Evolutionary conservation across 2,329 filamentous ascomycete genomes (phyloP).

Genomic region (Lomentospora prolificans): DNA sequence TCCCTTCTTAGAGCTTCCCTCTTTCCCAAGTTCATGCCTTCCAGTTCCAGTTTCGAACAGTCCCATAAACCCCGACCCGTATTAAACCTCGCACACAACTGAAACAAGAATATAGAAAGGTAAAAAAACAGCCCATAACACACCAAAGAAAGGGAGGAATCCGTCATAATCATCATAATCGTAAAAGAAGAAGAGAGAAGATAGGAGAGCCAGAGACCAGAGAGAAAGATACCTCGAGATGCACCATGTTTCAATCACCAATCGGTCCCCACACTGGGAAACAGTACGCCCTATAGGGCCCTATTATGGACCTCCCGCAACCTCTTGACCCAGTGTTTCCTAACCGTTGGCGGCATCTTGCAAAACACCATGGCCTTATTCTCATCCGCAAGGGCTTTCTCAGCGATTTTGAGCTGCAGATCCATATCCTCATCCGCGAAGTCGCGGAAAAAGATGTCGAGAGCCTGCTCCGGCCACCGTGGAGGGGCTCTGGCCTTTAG

Average conservation of each 20-base stretch:
- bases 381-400: constrained; percentile 48
- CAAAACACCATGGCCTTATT: constrained; percentile 53
- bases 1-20: background rate
- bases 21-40: background rate
- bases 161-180: constrained; percentile 6
- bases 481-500: constrained; percentile 27
- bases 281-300: background rate
- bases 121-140: constrained; percentile 5
- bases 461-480: constrained; percentile 46
- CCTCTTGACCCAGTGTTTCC: constrained; percentile 46
- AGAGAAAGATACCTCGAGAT: background rate
- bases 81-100: background rate
- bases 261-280: background rate
- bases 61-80: background rate
- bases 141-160: background rate
- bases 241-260: background rate
- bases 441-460: constrained; percentile 50
- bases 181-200: constrained; percentile 7
- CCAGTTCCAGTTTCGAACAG: background rate
- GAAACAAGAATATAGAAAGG: background rate
- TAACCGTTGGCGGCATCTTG: constrained; percentile 44
- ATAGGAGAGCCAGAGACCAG: background rate
- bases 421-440: constrained; percentile 48
- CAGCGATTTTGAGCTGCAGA: constrained; percentile 48
- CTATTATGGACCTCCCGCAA: constrained; percentile 33